These are phyloP conservation scores for Alternaria burnsii DNA, from an alignment of 2,329 filamentous ascomycete species.

Conservation along the genomic window DNA sequence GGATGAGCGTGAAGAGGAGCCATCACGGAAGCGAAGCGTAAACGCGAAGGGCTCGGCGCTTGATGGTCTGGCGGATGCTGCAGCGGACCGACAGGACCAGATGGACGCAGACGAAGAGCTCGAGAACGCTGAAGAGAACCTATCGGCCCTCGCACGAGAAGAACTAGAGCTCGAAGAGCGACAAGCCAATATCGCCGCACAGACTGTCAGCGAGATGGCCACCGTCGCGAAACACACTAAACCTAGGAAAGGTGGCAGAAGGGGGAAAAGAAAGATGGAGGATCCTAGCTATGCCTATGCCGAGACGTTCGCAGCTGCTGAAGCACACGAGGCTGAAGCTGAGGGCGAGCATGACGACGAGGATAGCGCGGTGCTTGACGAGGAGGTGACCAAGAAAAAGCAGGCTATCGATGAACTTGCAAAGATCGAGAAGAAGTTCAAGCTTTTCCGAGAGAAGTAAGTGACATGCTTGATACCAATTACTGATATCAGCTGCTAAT, in stretches of 20 bases:
- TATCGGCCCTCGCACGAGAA: slow-evolving; percentile 43
- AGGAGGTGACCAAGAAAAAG: slow-evolving; percentile 75
- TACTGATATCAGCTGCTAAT: slow-evolving; percentile 27
- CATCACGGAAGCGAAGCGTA: slow-evolving; percentile 50
- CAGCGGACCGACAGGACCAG: slow-evolving; percentile 39
- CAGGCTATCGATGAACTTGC: slow-evolving; percentile 81
- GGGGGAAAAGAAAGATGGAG: slow-evolving; percentile 64
- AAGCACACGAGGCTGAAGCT: slow-evolving; percentile 67
- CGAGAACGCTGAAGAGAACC: slow-evolving; percentile 54
- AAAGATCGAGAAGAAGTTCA: slow-evolving; percentile 87
- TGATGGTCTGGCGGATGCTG: slow-evolving; percentile 43
- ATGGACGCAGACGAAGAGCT: slow-evolving; percentile 60
- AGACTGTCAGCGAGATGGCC: slow-evolving; percentile 44
- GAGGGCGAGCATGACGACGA: slow-evolving; percentile 59
- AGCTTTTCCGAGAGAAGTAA: slow-evolving; percentile 80
- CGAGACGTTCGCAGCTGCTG: slow-evolving; percentile 64
- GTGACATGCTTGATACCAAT: slow-evolving; percentile 31
- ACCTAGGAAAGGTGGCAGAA: slow-evolving; percentile 49
- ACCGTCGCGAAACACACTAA: slow-evolving; percentile 49
- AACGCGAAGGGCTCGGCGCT: slow-evolving; percentile 32
- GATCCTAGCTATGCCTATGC: slow-evolving; percentile 34
- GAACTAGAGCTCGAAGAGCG: slow-evolving; percentile 46
- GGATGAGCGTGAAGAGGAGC: slow-evolving; percentile 47
- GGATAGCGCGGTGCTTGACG: slow-evolving; percentile 46
- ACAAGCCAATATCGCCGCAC: slow-evolving; percentile 44